Conservation (phyloP, 2,329 filamentous ascomycete genomes). For the Malbranchea cinnamomea region DNA sequence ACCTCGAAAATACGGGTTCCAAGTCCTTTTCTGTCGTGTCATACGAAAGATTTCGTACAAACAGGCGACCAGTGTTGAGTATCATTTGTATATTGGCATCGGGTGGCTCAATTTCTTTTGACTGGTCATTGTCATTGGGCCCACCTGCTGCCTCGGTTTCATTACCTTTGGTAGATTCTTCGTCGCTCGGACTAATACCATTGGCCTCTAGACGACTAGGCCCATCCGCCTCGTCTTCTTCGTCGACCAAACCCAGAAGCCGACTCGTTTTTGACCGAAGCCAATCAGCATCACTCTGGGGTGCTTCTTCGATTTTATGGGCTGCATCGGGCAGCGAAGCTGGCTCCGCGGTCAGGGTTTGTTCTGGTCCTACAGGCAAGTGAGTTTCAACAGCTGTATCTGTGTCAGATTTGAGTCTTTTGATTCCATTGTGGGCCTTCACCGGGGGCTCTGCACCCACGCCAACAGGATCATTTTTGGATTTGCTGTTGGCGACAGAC, state of each 20-base stretch:
- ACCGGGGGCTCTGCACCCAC: conserved; percentile 36
- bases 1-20: conserved; percentile 50
- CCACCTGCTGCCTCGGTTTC: conserved; percentile 12
- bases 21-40: conserved; percentile 64
- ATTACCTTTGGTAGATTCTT: conserved; percentile 3
- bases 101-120: conserved; percentile 14
- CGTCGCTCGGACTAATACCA: background rate
- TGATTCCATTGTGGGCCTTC: background rate
- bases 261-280: conserved; percentile 76
- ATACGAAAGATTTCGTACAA: conserved; percentile 80
- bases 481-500: conserved; percentile 2
- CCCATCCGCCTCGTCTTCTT: conserved; percentile 29
- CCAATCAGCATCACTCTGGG: conserved; percentile 70
- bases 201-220: conserved; percentile 4
- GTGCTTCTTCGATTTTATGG: conserved; percentile 16
- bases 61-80: conserved; percentile 60
- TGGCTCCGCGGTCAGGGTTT: no score
- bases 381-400: conserved; percentile 1
- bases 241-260: conserved; percentile 68
- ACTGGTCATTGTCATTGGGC: conserved; percentile 4
- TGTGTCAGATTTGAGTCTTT: background rate
- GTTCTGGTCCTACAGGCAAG: no score
- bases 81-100: conserved; percentile 46
- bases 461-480: background rate
- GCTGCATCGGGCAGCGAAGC: conserved; percentile 10